Evolutionary conservation across 2,329 filamentous ascomycete species (phyloP), one percentile per base, ranked within the genome.

Genomic region (Diaporthe ampelina): DNA sequence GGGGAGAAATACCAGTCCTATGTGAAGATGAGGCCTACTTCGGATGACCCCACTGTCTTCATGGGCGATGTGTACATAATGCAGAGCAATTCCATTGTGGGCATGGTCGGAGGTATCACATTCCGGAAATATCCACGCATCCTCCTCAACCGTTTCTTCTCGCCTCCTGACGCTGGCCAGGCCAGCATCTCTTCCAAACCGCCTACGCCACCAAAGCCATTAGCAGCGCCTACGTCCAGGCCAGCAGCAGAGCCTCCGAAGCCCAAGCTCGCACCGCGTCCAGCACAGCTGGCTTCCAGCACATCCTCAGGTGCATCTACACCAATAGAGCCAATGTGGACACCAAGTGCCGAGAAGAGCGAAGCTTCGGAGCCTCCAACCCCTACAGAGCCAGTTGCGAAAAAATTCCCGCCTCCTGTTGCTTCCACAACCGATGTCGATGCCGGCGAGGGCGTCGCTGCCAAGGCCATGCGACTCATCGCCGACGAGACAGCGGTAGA

Each of bases 271-370:
- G 32, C 32, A 32, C 32, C 32, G 6, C 29, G 9, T 21, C 56
- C 56, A 2, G 78, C 79, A 15, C 79, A 81, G 70, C 76, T 80
- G 17, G 72, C 76, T 65, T 26, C 19, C 17, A 24, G 45, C 40
- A 56, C 43, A 26, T 69, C 72, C n/a, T 58, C 56, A 24, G 56
- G 24, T 71, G 48, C 40, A 72, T 9, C 73, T 63, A 13, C 58
- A 70, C 15, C 32, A 63, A 9, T 76, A 73, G 7, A 74, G 37
- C 21, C 72, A 21, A 58, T 82, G 11, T 75, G 76, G 8, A 85
- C 83, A 1, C 81, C 84, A 7, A 77, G 79, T 0, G 79, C 86
- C 4, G 85, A 87, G 15, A 74, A 77, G 4, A 81, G 87, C 15
- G 56, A 58, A 37, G 32, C 21, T 11, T 37, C 56, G 1, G 56